phyloP scores from a whole-genome alignment of 306 rosid genomes.

The Psophocarpus tetragonolobus region DNA sequence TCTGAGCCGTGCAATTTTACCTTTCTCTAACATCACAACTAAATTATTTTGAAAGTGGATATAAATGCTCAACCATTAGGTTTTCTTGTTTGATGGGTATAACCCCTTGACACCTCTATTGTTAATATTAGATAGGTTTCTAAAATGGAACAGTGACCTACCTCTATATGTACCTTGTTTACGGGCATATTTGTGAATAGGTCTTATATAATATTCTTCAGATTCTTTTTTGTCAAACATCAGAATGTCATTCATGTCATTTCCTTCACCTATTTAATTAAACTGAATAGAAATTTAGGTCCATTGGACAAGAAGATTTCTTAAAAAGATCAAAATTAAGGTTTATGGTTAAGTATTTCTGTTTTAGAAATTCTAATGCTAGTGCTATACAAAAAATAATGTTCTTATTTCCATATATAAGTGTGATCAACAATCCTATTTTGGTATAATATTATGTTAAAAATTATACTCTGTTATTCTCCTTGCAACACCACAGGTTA shows the following conservation, averaged over 20 bases:
- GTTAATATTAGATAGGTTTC: not conserved
- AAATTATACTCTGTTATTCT: not conserved
- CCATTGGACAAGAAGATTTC: not conserved
- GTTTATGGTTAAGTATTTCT: not conserved
- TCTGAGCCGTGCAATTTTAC: not conserved
- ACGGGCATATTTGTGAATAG: not conserved
- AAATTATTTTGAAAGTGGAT: not conserved
- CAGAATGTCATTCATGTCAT: not conserved
- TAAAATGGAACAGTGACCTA: not conserved
- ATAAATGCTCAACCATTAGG: not conserved
- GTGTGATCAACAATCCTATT: not conserved
- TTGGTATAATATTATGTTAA: not conserved
- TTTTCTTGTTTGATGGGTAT: not conserved
- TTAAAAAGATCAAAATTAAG: not conserved
- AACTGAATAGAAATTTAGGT: not conserved
- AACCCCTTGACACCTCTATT: not conserved
- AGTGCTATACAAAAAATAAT: not conserved
- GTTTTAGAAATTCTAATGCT: not conserved
- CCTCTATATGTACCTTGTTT: not conserved
- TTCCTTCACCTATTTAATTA: not conserved
- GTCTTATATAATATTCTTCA: not conserved
- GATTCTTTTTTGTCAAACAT: not conserved
- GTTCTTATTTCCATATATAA: not conserved
- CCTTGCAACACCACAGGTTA: not conserved
- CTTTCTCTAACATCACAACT: slow-evolving; percentile 12